A percentile compares a stretch with the other conserved stretches of the same genome.
Evolutionary conservation across 2,329 filamentous ascomycete genomes (phyloP).

Genomic region (Aspergillus sojae): DNA sequence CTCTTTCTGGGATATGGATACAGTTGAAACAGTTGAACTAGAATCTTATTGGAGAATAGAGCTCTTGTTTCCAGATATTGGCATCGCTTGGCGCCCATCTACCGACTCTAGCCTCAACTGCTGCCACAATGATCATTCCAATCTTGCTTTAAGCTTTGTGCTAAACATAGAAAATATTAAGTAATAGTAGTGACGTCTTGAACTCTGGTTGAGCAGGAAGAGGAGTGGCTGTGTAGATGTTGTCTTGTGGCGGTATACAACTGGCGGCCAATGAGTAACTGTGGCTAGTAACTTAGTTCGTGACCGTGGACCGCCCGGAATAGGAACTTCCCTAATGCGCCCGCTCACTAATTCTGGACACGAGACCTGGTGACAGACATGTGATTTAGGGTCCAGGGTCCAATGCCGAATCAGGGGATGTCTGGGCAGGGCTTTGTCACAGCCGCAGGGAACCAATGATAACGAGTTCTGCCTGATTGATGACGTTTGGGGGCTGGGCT

Average conservation of each 20-base stretch:
- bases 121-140: neutral
- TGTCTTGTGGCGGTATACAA: too few relatives aligned
- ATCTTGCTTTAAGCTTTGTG: neutral
- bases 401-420: neutral
- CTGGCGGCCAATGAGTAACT: too few relatives aligned
- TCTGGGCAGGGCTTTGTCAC: constrained; percentile 1
- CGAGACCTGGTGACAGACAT: neutral
- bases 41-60: neutral
- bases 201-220: neutral
- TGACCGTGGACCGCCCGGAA: neutral
- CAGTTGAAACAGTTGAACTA: neutral
- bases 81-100: neutral
- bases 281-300: neutral
- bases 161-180: neutral
- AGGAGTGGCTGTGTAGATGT: too few relatives aligned
- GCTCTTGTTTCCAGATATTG: neutral
- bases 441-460: neutral
- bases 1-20: neutral
- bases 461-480: neutral
- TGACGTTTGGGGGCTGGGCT: neutral
- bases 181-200: neutral
- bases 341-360: neutral
- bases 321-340: neutral
- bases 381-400: neutral
- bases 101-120: neutral